Base-by-base conservation (phyloP, 805 yeast species). In the Komagataella ulmi region DNA sequence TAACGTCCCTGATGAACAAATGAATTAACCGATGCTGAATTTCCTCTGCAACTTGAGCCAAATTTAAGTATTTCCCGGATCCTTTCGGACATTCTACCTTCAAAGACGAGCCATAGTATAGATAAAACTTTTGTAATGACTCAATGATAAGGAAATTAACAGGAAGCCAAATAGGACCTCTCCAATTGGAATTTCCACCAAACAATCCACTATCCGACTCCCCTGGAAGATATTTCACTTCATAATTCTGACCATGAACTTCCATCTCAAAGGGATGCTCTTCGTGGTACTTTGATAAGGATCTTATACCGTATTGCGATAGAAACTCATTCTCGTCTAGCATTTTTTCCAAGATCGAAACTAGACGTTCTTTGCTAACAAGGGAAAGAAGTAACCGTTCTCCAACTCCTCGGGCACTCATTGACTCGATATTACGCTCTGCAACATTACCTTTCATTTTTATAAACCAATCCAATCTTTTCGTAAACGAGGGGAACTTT, bases 161-260 rank as follows among this genome's bases (percentile, higher is more conserved):
- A 18, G 97, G 96, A 74, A 89, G 88, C 97, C 97, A 89, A 58
- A 89, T 88, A 14, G 97, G 97, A 2, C 97, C 97, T 65, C 97
- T 77, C 97, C 97, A 89, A 67, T 89, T 89, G 19, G 96, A 88
- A 65, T 89, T 89, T 54, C 97, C 97, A 50, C 97, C 97, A 74
- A 89, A 89, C 79, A 90, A 78, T 4, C 96, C 96, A 5, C 95
- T 83, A 62, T 88, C 91, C 24, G 95, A 85, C 62, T 88, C 96
- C 30, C 95, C 96, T 4, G 95, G 84, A 51, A 88, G 75, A 65
- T 88, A 88, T 54, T 77, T 76, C 36, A 88, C 90, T 47, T 73
- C 70, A 66, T 82, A 89, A 45, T 74, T 71, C 57, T 79, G 74
- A 17, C 95, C 95, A 64, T 86, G 75, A 47, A 89, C 95, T 57